Evolutionary conservation across 164 flowering plant genomes (phyloP).

Genomic region (Magnolia kwangsiensis): DNA sequence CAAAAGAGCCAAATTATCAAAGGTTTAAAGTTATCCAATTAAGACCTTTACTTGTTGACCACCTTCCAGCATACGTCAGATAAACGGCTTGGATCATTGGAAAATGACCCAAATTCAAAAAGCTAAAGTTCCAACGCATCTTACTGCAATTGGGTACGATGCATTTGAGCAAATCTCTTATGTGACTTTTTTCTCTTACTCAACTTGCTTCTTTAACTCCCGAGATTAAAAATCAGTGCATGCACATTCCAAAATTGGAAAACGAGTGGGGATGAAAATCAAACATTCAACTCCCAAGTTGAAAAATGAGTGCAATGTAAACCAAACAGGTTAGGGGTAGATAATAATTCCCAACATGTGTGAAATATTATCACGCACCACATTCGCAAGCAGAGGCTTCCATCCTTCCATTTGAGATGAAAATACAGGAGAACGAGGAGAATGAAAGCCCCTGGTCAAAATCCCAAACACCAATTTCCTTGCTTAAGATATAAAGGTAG

Average conservation of each 20-base stretch:
- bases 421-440: neutral
- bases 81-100: too few species aligned
- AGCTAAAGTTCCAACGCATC: too few species aligned
- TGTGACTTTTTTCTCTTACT: too few species aligned
- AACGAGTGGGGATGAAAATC: neutral
- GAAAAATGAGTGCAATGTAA: neutral
- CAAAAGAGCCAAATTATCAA: too few species aligned
- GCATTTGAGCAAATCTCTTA: too few species aligned
- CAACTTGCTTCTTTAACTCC: too few species aligned
- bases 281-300: neutral
- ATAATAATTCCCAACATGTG: neutral
- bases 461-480: neutral
- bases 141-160: too few species aligned
- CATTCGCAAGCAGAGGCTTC: neutral
- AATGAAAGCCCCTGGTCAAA: neutral
- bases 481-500: neutral
- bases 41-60: too few species aligned
- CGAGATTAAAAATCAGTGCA: neutral
- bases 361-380: too few species aligned
- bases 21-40: too few species aligned
- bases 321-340: neutral
- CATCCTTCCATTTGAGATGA: neutral
- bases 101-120: too few species aligned
- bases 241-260: neutral
- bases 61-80: too few species aligned